Percentiles rank a stretch among this genome's conserved stretches.
Conservation (phyloP, 805 yeast genomes). For the Jamesozyma spencerorum region DNA sequence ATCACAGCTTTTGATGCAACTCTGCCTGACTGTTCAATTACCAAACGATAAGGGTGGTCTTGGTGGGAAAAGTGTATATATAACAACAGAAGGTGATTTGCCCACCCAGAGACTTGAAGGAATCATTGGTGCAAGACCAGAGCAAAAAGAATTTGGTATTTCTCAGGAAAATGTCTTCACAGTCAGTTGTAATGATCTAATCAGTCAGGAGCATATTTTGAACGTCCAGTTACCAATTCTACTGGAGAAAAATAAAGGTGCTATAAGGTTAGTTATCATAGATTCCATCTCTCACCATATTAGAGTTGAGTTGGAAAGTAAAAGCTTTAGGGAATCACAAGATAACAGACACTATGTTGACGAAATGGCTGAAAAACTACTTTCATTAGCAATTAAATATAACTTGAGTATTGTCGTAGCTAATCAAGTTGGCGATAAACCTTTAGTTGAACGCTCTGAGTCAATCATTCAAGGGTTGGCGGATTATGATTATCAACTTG, state of each 20-base stretch:
- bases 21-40: slow-evolving; percentile 51
- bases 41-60: slow-evolving; percentile 41
- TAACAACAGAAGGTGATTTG: slow-evolving; percentile 68
- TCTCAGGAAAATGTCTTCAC: slow-evolving; percentile 37
- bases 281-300: slow-evolving; percentile 83
- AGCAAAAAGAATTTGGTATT: slow-evolving; percentile 31
- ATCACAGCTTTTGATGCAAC: slow-evolving; percentile 65
- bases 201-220: slow-evolving; percentile 63
- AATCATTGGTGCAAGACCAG: slow-evolving; percentile 31
- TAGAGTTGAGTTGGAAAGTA: slow-evolving; percentile 47
- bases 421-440: slow-evolving; percentile 70
- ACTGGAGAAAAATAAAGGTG: slow-evolving; percentile 30
- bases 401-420: slow-evolving; percentile 58
- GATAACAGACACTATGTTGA: slow-evolving; percentile 37
- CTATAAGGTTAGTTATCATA: slow-evolving; percentile 50
- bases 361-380: slow-evolving; percentile 39
- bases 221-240: slow-evolving; percentile 60
- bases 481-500: slow-evolving; percentile 54
- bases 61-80: slow-evolving; percentile 48
- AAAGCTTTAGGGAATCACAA: slow-evolving; percentile 29
- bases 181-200: slow-evolving; percentile 56
- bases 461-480: slow-evolving; percentile 14
- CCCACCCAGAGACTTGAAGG: slow-evolving; percentile 58
- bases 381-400: slow-evolving; percentile 38
- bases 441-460: slow-evolving; percentile 12